Conservation (phyloP, 805 yeast species). For the Sugiyamaella qingdaonensis region DNA sequence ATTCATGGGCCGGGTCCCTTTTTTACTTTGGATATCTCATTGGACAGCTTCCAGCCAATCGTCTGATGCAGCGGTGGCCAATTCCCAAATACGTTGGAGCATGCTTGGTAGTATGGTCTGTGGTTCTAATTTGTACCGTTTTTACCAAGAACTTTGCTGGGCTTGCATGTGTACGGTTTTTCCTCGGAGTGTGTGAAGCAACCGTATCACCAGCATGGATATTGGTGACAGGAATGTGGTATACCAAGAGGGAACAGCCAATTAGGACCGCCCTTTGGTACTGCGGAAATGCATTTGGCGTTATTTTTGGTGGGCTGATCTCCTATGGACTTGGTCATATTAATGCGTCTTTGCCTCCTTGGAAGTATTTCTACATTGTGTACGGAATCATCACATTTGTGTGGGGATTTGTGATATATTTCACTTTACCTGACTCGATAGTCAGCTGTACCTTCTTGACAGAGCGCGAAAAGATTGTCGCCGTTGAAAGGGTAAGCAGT, state of each 20-base stretch:
- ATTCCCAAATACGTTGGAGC: slow-evolving; percentile 21
- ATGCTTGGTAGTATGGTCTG: slow-evolving; percentile 20
- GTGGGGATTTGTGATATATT: slow-evolving; percentile 23
- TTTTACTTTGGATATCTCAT: slow-evolving; percentile 47
- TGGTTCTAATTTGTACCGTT: slow-evolving; percentile 17
- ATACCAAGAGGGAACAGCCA: slow-evolving; percentile 45
- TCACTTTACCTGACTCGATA: slow-evolving; percentile 19
- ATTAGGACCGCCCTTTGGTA: slow-evolving; percentile 34
- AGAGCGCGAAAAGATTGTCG: slow-evolving; percentile 21
- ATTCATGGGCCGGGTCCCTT: slow-evolving; percentile 43
- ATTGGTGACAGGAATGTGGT: slow-evolving; percentile 59
- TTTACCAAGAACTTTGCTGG: slow-evolving; percentile 15
- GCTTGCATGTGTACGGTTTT: slow-evolving; percentile 14
- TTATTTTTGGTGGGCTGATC: slow-evolving; percentile 44
- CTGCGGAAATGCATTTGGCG: slow-evolving; percentile 39
- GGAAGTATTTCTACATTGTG: slow-evolving; percentile 59
- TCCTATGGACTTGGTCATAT: slow-evolving; percentile 43
- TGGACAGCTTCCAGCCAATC: slow-evolving; percentile 43
- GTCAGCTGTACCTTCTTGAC: slow-evolving; percentile 18
- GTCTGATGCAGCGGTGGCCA: slow-evolving; percentile 31
- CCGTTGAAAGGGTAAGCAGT: slow-evolving; percentile 18
- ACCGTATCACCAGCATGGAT: slow-evolving; percentile 44
- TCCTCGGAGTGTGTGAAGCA: slow-evolving; percentile 19
- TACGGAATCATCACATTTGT: slow-evolving; percentile 47
- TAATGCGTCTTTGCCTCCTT: slow-evolving; percentile 38